Percentiles rank a stretch among this genome's conserved stretches.
Conservation (phyloP, 2,329 filamentous ascomycete genomes). For the Exophiala dermatitidis region DNA sequence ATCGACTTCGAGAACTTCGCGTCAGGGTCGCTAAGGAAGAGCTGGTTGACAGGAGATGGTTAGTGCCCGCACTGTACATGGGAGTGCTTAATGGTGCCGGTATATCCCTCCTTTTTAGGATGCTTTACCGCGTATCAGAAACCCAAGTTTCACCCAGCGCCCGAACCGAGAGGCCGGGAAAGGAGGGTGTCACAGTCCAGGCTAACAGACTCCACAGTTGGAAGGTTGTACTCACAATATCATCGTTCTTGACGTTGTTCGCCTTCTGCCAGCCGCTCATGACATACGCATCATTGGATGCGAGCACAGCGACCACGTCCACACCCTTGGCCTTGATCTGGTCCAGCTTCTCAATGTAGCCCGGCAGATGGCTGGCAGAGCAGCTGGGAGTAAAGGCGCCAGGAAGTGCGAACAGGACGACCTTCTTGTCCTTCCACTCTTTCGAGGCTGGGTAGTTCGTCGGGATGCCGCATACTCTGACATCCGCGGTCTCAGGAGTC, state of each 20-base stretch:
- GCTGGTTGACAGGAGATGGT: conserved; percentile 33
- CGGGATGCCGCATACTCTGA: conserved; percentile 72
- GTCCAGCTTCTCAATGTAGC: conserved; percentile 65
- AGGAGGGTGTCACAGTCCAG: no score
- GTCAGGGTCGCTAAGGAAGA: conserved; percentile 70
- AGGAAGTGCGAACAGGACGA: conserved; percentile 62
- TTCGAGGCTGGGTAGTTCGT: conserved; percentile 73
- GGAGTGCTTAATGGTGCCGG: not conserved
- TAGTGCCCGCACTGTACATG: not conserved
- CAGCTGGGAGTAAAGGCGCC: conserved; percentile 84
- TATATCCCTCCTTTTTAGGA: not conserved
- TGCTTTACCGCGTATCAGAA: no score
- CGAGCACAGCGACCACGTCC: conserved; percentile 72
- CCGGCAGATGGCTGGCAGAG: conserved; percentile 71
- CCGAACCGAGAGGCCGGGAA: no score
- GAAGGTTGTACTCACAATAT: conserved; percentile 47
- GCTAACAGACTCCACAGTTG: no score
- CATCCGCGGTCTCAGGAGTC: conserved; percentile 57
- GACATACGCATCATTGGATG: conserved; percentile 77
- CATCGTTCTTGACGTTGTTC: conserved; percentile 66
- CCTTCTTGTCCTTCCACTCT: conserved; percentile 64
- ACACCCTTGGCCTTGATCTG: conserved; percentile 73
- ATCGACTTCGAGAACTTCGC: conserved; percentile 69
- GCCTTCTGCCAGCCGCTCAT: conserved; percentile 90
- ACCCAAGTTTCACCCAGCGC: no score